Conservation (phyloP, 768 basidiomycete genomes). For the Amanita brunnescens region DNA sequence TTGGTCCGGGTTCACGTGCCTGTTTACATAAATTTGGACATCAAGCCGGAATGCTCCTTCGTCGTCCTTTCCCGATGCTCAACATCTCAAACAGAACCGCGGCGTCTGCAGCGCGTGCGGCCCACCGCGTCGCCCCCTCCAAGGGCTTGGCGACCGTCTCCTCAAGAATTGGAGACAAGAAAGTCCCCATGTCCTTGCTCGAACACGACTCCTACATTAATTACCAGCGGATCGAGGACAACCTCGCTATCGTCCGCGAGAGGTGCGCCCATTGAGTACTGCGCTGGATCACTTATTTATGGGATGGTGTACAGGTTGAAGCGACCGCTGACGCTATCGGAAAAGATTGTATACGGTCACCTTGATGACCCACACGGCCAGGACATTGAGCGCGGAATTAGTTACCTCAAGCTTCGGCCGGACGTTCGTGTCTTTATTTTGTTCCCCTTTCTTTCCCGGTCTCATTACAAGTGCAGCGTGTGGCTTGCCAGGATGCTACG, state of each 20-base stretch:
- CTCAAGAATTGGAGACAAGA: slow-evolving; percentile 79
- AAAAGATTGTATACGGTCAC: slow-evolving; percentile 98
- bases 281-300: slow-evolving; percentile 4
- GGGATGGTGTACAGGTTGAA: slow-evolving; percentile 39
- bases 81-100: slow-evolving; percentile 47
- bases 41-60: slow-evolving; percentile 25
- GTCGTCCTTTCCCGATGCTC: slow-evolving; percentile 47
- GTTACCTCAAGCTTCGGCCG: slow-evolving; percentile 95
- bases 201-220: slow-evolving; percentile 82
- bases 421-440: slow-evolving; percentile 56
- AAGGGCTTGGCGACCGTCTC: slow-evolving; percentile 77
- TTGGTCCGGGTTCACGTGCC: slow-evolving; percentile 36
- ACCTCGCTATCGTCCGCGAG: slow-evolving; percentile 78
- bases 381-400: slow-evolving; percentile 84
- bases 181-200: slow-evolving; percentile 82
- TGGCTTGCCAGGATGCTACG: slow-evolving; percentile 87
- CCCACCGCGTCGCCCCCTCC: slow-evolving; percentile 35
- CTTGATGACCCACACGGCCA: slow-evolving; percentile 89
- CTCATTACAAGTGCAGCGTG: slow-evolving; percentile 42
- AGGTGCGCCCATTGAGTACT: slow-evolving; percentile 38
- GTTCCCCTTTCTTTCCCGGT: not conserved
- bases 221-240: slow-evolving; percentile 97
- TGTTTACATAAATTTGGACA: slow-evolving; percentile 28
- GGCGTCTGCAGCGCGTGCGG: slow-evolving; percentile 41
- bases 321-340: slow-evolving; percentile 87